phyloP scores from a whole-genome alignment of 495 filamentous ascomycete genomes.

The Rhypophila decipiens region DNA sequence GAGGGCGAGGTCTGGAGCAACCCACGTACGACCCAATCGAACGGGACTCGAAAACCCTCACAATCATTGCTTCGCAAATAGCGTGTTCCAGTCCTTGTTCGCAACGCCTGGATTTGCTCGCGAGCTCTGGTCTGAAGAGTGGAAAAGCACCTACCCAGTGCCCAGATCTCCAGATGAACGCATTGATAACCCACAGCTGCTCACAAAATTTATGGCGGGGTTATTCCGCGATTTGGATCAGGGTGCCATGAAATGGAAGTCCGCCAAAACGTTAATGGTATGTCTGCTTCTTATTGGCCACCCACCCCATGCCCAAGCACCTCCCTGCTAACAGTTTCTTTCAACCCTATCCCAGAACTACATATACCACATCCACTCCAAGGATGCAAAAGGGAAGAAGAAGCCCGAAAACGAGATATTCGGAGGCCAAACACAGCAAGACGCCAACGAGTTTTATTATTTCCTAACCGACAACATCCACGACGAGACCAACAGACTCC shows the following conservation, averaged over 20 bases:
- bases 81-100: conserved; percentile 74
- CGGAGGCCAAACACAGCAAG: conserved; percentile 36
- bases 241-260: no score
- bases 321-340: no score
- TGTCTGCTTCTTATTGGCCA: no score
- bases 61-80: conserved; percentile 88
- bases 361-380: conserved; percentile 24
- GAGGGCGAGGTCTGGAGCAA: conserved; percentile 24
- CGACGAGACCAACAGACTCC: conserved; percentile 33
- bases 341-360: no score
- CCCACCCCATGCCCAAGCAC: no score
- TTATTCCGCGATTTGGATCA: conserved; percentile 63
- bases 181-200: conserved; percentile 69
- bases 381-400: conserved; percentile 5
- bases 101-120: conserved; percentile 65
- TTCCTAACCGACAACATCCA: conserved; percentile 36
- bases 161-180: conserved; percentile 53
- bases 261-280: conserved; percentile 60
- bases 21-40: conserved; percentile 8
- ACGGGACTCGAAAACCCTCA: conserved; percentile 79
- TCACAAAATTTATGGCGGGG: conserved; percentile 68
- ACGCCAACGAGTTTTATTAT: conserved; percentile 34
- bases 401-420: conserved; percentile 16
- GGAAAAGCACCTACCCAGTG: conserved; percentile 37
- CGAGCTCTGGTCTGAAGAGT: conserved; percentile 56